Evolutionary conservation across 1,139 yeast species (phyloP).

Genomic region (Saccharomyces pastorianus): DNA sequence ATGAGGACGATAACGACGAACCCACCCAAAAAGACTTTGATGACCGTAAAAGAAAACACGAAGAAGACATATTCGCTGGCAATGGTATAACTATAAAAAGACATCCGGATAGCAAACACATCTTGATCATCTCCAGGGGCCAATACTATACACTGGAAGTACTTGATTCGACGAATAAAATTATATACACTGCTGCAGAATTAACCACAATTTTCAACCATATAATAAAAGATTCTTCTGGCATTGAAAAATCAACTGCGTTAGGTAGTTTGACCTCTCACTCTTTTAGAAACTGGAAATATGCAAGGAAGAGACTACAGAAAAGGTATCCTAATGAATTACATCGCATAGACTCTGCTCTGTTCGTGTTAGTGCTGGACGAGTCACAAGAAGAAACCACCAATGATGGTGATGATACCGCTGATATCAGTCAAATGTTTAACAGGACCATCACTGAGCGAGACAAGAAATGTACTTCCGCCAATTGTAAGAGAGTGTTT

Average conservation of each 20-base stretch:
- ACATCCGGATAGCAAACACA: constrained; percentile 38
- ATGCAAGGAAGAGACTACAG: constrained; percentile 41
- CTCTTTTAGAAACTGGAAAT: constrained; percentile 53
- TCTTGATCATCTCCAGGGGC: constrained; percentile 51
- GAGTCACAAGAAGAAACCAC: constrained; percentile 48
- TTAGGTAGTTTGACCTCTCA: constrained; percentile 68
- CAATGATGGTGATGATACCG: constrained; percentile 22
- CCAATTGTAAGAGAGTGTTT: constrained; percentile 41
- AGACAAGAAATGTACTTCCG: constrained; percentile 11
- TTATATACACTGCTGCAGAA: constrained; percentile 50
- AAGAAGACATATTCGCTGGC: constrained; percentile 15
- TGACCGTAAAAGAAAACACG: not conserved
- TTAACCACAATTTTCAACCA: constrained; percentile 43
- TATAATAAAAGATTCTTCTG: constrained; percentile 43
- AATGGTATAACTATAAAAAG: constrained; percentile 37
- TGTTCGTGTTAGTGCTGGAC: constrained; percentile 63
- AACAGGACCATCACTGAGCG: constrained; percentile 5
- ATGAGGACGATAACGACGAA: constrained; percentile 7
- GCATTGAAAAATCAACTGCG: constrained; percentile 42
- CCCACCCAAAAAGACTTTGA: not conserved
- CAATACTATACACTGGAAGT: constrained; percentile 59
- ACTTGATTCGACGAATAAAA: constrained; percentile 36
- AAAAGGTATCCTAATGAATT: constrained; percentile 41
- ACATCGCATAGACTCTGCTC: constrained; percentile 49
- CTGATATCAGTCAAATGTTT: constrained; percentile 22